Evolutionary conservation across 1,284 basidiomycete species (phyloP), one percentile per base, ranked within the genome.

Genomic region (Ceratobasidium sp.): DNA sequence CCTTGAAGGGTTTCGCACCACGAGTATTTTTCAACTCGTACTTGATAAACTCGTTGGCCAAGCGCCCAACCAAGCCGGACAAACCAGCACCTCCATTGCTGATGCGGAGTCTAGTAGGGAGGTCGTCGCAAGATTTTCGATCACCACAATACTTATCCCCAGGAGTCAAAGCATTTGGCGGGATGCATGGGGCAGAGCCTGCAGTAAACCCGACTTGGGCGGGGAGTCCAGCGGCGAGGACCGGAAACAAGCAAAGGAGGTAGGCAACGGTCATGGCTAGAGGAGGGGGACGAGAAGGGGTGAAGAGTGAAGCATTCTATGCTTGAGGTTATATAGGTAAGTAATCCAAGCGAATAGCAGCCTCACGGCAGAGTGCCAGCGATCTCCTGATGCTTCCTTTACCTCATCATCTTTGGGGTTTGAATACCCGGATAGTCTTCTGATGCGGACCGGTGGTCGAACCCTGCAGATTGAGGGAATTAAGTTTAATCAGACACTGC

Each of bases 11-110:
- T 33, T 86, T 85, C 60, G 80, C 23, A 8, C 46, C 62, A 52
- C 54, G 73, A 23, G 79, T 71, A 0, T 81, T 66, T 1, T 81
- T 41, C 18, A 85, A 83, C 76, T 83, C 83, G 54, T 84, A 83
- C 67, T 85, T 81, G 74, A 89, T 87, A 78, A 88, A 89, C 16
- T 84, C 84, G 57, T 88, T 77, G 5, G 87, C 87, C 85, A 86
- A 87, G 0, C 83, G 85, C 14, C 83, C 82, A 62, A 89, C 84
- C 48, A 89, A 82, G 0, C 88, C 88, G 38, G 86, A 85, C 79
- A 89, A 87, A 0, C 88, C 88, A 64, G 87, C 87, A 18, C 88
- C 87, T 12, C 88, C 88, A 77, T 87, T 88, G 1, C 84, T 86
- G 44, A 89, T 86, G 30, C 87, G 85, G 57, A 89, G 78, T 30